Base-by-base conservation (phyloP, 1,284 basidiomycete species). In the Ganoderma multipileum region DNA sequence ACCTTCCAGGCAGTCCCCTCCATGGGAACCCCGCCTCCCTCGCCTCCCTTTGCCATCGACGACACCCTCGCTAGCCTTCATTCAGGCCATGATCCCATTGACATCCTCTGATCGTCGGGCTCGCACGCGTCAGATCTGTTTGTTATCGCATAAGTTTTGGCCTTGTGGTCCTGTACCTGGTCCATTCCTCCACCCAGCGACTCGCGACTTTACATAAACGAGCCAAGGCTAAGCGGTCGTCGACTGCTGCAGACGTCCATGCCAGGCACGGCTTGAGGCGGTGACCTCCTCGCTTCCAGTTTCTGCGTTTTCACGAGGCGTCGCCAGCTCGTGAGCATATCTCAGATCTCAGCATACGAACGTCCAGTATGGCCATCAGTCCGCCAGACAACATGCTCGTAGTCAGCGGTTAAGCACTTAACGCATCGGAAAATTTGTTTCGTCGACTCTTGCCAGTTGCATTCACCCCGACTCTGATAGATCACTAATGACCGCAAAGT, bases 51-150 rank as follows among this genome's bases (percentile, higher is more conserved):
- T 16, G 28, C 28, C 52, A 14, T 18, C 52, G 28, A 30, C 52
- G 52, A 23, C 28, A 16, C 28, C 30, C 52, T 55, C 52, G 14
- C 52, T 26, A 18, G 2, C 52, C 28, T 20, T 18, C 26, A 28
- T 7, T 30, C 28, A 50, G 52, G 28, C 16, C 39, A 44, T 54
- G 50, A 57, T 61, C 16, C 44, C 58, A 26, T 55, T 18, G 26
- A 38, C 38, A 44, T 50, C 47, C 50, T 23, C 11, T 64, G 65
- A 66, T 65, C 65, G 50, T 20, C 65, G 55, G 44, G 52, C 59
- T 50, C 23, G 41, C 64, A 55, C 64, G 41, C 54, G 58, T 28
- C 58, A 26, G 58, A 60, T 26, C n/a, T 14, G 58, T 38, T 38
- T 38, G 30, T 55, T 64, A 65, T 60, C 47, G 59, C 50, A 23